Evolutionary conservation across 768 basidiomycete genomes (phyloP), one percentile per base, ranked within the genome.

Genomic region (Holtermanniella nyarrowii): DNA sequence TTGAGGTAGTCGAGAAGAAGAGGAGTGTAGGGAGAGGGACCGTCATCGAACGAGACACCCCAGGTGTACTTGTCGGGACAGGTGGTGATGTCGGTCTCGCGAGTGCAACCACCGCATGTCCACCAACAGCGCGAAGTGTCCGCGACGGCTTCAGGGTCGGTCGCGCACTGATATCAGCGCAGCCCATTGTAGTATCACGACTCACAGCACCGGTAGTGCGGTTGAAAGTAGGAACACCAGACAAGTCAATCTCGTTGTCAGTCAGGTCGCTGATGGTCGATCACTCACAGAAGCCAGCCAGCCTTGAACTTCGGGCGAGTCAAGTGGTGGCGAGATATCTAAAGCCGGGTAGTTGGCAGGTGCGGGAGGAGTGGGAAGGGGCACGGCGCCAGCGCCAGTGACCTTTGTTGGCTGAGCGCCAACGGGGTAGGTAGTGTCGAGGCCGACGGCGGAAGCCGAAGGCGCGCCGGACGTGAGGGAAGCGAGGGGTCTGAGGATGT

Each of bases 1-100:
- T 82, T 77, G 26, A 89, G 76, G 71, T 85, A 89, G 48, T 77
- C 66, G 54, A 91, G 74, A 7, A 93, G 77, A 42, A 82, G 74
- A 12, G 85, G 77, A 1, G 87, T 89, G 72, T 85, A 83, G 41
- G 74, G 80, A 11, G 82, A 80, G 3, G 89, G 89, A 39, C 88
- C 86, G 64, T 90, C 87, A 57, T 73, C 75, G 66, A 67, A 77
- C 41, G 71, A 72, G 1, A 74, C 56, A 61, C 80, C 80, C 79
- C 79, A 81, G 22, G 75, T 76, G 55, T 71, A 54, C 61, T 81
- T 77, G 26, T 79, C 76, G 12, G 86, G 85, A 73, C 89, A 93
- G n/a, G 75, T 74, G 14, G 78, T 77, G 60, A 90, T 77, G 64
- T 89, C 88, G 1, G 78, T 78, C n/a, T 71, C 55, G 16, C 79